These are phyloP conservation scores for Multifurca ochricompacta DNA, from an alignment of 768 basidiomycete genomes.

Conservation along the genomic window DNA sequence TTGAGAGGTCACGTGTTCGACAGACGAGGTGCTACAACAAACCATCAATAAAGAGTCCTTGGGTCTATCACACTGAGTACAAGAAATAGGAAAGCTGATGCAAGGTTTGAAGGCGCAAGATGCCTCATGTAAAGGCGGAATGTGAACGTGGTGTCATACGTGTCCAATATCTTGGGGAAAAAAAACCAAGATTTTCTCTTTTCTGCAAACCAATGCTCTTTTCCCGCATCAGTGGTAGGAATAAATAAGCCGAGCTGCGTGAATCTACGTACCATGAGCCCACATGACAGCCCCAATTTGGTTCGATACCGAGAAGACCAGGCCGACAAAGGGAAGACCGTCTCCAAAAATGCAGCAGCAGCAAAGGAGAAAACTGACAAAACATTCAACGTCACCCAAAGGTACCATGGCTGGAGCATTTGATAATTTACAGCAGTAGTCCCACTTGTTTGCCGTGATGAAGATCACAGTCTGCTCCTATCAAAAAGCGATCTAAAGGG, in stretches of 20 bases:
- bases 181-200: slow-evolving; percentile 3
- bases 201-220: slow-evolving; percentile 40
- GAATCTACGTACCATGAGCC: slow-evolving; percentile 82
- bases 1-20: neutral
- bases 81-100: too few species aligned
- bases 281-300: slow-evolving; percentile 93
- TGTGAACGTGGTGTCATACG: too few species aligned
- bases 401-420: too few species aligned
- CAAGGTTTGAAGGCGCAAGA: too few species aligned
- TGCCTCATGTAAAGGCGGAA: too few species aligned
- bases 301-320: slow-evolving; percentile 80
- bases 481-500: neutral
- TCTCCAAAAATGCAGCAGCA: slow-evolving; percentile 75
- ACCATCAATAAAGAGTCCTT: too few species aligned
- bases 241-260: too few species aligned
- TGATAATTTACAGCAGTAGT: slow-evolving; percentile 57
- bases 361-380: slow-evolving; percentile 85
- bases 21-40: neutral
- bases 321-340: slow-evolving; percentile 72
- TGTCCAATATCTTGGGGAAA: too few species aligned
- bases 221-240: slow-evolving; percentile 2
- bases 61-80: neutral
- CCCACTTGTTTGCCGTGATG: slow-evolving; percentile 86
- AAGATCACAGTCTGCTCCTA: slow-evolving; percentile 59
- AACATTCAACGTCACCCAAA: too few species aligned